phyloP scores from a whole-genome alignment of 108 stramenopile species.

The Licmophora abbreviata region DNA sequence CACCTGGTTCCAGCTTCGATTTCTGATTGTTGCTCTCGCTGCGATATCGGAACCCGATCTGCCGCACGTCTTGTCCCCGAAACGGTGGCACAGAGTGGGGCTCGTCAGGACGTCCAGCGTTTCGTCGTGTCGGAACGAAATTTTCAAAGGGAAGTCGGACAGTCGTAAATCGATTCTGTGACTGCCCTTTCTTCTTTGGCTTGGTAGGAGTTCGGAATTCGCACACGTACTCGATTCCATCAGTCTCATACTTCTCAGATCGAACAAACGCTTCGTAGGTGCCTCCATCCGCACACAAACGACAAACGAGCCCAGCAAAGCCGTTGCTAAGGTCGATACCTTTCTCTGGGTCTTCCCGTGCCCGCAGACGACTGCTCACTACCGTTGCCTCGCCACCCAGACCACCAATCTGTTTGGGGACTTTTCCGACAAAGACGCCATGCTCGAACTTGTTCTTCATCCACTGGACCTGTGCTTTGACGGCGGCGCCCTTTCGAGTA shows the following conservation, averaged over 20 bases:
- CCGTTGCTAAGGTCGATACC: slow-evolving; percentile 65
- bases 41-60: slow-evolving; percentile 69
- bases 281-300: slow-evolving; percentile 69
- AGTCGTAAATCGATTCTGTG: slow-evolving; percentile 52
- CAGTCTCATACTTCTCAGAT: slow-evolving; percentile 50
- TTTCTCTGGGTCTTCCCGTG: slow-evolving; percentile 53
- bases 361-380: slow-evolving; percentile 54
- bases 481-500: background rate
- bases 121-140: slow-evolving; percentile 32
- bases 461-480: slow-evolving; percentile 51
- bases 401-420: slow-evolving; percentile 19
- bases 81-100: slow-evolving; percentile 33
- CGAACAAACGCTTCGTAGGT: slow-evolving; percentile 69
- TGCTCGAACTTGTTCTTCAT: slow-evolving; percentile 64
- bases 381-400: slow-evolving; percentile 56
- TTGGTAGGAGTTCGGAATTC: slow-evolving; percentile 63
- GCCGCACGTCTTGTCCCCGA: slow-evolving; percentile 53
- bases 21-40: slow-evolving; percentile 18
- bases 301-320: slow-evolving; percentile 71
- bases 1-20: background rate
- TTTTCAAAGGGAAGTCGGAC: slow-evolving; percentile 39
- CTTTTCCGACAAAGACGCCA: slow-evolving; percentile 69
- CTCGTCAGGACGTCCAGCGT: slow-evolving; percentile 10
- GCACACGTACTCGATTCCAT: slow-evolving; percentile 77
- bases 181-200: slow-evolving; percentile 18